Evolutionary conservation across 495 filamentous ascomycete species (phyloP), one percentile per base, ranked within the genome.

Genomic region (Tricharina praecox): DNA sequence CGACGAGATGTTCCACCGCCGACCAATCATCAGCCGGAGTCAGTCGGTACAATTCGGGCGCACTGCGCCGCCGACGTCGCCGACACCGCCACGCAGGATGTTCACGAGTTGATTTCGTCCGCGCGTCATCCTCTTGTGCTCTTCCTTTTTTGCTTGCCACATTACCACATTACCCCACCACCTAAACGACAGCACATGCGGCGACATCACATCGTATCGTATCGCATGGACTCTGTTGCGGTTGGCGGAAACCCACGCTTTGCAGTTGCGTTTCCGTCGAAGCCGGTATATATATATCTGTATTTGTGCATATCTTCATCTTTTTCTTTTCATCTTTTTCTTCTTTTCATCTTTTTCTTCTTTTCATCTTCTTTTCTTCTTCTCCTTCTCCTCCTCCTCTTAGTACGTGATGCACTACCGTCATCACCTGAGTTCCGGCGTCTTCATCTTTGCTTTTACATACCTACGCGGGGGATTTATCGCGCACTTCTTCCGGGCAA

Each of bases 1-100:
- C 56, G 76, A 84, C 66, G 79, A 86, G 52, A 70, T 88, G 37
- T 81, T 93, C 60, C 69, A 80, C 56, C 81, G 80, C 47, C 65
- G 68, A 67, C 52, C 68, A 58, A 45, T 56, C 58, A 26, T 59
- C 23, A 48, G 46, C 21, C 45, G 56, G 44, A 59, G 55, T 37
- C 53, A 50, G 54, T 41, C 47, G 44, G 23, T 48, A 43, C 37
- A 33, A 46, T 38, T 35, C 36, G 37, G 48, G 28, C 13, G 7
- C 7, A 32, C 13, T 5, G 5, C 28, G 28, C 28, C 28, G 28
- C 13, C 28, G 28, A 32, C 13, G 28, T 32, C 28, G 28, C 28
- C 28, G 28, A 32, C 28, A 13, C 28, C 28, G 13, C 7, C 28
- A 32, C 38, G 28, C 28, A 32, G 28, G n/a, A n/a, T n/a, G n/a